Conservation (phyloP, 768 basidiomycete species). For the Pholiota molesta region DNA sequence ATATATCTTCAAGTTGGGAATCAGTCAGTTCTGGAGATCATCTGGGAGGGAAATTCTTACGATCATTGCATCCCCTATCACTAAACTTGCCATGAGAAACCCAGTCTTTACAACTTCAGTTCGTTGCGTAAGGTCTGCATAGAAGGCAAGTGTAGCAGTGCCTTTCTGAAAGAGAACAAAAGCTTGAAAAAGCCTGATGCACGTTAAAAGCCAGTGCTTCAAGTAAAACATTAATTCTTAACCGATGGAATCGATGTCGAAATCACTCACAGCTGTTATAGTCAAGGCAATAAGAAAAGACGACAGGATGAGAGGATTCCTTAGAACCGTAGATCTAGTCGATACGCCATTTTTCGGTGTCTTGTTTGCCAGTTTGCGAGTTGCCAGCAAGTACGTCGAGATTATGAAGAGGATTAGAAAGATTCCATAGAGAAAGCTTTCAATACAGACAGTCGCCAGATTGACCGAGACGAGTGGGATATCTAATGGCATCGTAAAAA, state of each 20-base stretch:
- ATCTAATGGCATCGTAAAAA: not conserved
- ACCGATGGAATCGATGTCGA: not conserved
- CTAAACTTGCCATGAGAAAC: not conserved
- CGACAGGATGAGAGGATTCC: not conserved
- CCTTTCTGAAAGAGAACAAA: not conserved
- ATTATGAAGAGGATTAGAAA: constrained; percentile 1
- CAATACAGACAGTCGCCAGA: constrained; percentile 2
- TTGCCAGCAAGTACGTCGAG: not conserved
- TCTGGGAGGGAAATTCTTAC: not conserved
- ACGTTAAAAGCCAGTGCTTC: constrained; percentile 3
- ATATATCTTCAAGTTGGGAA: not conserved
- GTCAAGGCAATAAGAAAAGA: not conserved
- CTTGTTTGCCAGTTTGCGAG: not conserved
- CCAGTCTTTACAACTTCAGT: constrained; percentile 2
- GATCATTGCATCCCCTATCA: not conserved
- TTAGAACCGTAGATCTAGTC: not conserved
- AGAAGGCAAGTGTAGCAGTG: not conserved
- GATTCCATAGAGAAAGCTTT: constrained; percentile 1
- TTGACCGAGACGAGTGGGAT: not conserved
- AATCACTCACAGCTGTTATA: not conserved
- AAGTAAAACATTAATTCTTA: not conserved
- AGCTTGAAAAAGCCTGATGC: not conserved
- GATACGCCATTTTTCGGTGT: not conserved
- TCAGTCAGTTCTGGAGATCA: not conserved
- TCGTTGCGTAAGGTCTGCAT: not conserved